These are phyloP conservation scores for Neostapfia colusana DNA, from an alignment of 176 grass and related monocot genomes.

Conservation along the genomic window DNA sequence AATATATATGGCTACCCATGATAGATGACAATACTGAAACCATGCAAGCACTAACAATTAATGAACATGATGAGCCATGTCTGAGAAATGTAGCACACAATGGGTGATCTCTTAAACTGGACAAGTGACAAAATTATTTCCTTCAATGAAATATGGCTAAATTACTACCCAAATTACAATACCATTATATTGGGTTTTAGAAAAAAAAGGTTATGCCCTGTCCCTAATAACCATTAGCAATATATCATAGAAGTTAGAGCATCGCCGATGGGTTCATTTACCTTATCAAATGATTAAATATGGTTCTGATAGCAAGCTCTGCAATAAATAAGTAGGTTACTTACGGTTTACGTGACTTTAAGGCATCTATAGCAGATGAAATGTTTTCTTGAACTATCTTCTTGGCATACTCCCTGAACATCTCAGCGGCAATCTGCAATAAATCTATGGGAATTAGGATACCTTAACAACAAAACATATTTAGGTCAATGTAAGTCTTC, in stretches of 20 bases:
- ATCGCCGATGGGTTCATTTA: constrained; percentile 23
- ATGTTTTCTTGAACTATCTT: constrained; percentile 89
- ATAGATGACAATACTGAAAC: constrained; percentile 21
- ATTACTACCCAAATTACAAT: constrained; percentile 12
- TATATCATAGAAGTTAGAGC: constrained; percentile 2
- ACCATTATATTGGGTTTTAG: not conserved
- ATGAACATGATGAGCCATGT: constrained; percentile 13
- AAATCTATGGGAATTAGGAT: constrained; percentile 35
- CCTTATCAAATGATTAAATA: constrained; percentile 18
- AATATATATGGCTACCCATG: constrained; percentile 6
- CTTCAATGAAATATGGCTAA: constrained; percentile 21
- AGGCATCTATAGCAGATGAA: constrained; percentile 57
- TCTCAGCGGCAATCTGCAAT: constrained; percentile 78
- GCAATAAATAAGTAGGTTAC: constrained; percentile 33
- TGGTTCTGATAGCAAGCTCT: not conserved
- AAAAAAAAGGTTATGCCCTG: not conserved
- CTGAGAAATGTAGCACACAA: constrained; percentile 16
- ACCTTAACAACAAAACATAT: constrained; percentile 13
- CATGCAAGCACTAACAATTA: not conserved
- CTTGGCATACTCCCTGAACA: constrained; percentile 82
- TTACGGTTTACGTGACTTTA: constrained; percentile 82
- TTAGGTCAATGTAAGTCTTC: constrained; percentile 4
- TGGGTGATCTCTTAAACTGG: constrained; percentile 5
- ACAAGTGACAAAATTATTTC: not conserved
- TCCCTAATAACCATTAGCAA: constrained; percentile 9